Evolutionary conservation across 2,329 filamentous ascomycete species (phyloP).

Genomic region (Aschersonia sp.): DNA sequence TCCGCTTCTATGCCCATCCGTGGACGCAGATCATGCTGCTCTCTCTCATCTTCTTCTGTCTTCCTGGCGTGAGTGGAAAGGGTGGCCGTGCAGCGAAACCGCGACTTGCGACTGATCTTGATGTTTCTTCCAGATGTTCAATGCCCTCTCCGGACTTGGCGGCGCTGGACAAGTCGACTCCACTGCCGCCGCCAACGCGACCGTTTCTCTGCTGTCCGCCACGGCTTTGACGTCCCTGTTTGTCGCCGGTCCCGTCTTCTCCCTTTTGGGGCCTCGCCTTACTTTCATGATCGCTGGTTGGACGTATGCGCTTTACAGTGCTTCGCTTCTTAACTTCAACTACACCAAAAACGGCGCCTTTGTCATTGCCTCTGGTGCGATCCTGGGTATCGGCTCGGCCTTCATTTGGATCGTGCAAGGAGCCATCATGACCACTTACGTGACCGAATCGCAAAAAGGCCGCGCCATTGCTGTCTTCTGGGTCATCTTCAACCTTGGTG

Average conservation of each 20-base stretch:
- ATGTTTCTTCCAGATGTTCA: slow-evolving; percentile 24
- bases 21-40: slow-evolving; percentile 34
- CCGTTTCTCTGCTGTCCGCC: slow-evolving; percentile 25
- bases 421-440: slow-evolving; percentile 32
- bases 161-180: slow-evolving; percentile 29
- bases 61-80: slow-evolving; percentile 22
- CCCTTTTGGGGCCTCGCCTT: slow-evolving; percentile 23
- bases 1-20: slow-evolving; percentile 22
- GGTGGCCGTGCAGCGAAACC: not conserved
- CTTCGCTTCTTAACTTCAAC: slow-evolving; percentile 27
- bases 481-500: slow-evolving; percentile 32
- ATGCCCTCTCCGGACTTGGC: slow-evolving; percentile 28
- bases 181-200: slow-evolving; percentile 30
- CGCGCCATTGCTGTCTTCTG: slow-evolving; percentile 28
- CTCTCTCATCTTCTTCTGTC: slow-evolving; percentile 33
- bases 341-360: slow-evolving; percentile 23
- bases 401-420: slow-evolving; percentile 32
- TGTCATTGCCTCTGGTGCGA: slow-evolving; percentile 27
- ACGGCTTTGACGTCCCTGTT: slow-evolving; percentile 28
- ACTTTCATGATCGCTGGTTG: slow-evolving; percentile 29
- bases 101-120: not conserved
- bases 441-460: slow-evolving; percentile 18
- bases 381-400: slow-evolving; percentile 29
- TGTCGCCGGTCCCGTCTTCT: slow-evolving; percentile 27
- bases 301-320: slow-evolving; percentile 30